Conservation (phyloP, 768 basidiomycete genomes). For the Sporobolomyces phaffii region DNA sequence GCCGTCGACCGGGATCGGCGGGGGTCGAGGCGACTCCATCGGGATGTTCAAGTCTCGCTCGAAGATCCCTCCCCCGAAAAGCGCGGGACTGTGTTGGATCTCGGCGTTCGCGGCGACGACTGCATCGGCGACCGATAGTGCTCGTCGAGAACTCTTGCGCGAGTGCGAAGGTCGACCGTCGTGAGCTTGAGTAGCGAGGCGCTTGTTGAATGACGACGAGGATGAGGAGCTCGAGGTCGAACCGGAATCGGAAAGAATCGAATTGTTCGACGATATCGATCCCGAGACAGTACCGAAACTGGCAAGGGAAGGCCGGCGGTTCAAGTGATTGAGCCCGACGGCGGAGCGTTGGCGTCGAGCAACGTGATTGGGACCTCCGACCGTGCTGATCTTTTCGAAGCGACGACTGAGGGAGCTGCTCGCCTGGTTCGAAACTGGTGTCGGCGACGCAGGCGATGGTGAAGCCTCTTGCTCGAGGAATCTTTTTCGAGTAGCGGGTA, state of each 20-base stretch:
- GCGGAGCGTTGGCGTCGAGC: constrained; percentile 25
- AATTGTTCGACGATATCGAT: background rate
- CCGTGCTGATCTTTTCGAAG: constrained; percentile 17
- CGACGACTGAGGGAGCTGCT: constrained; percentile 18
- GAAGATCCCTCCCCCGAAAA: background rate
- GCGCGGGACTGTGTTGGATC: background rate
- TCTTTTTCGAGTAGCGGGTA: constrained; percentile 32
- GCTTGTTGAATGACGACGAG: constrained; percentile 22
- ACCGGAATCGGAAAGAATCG: background rate
- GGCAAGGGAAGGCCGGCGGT: constrained; percentile 9
- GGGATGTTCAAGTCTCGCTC: constrained; percentile 26
- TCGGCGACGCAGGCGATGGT: background rate
- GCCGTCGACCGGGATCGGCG: constrained; percentile 1
- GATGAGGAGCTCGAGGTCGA: background rate
- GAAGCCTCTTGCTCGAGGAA: constrained; percentile 33
- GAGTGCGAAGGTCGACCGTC: constrained; percentile 30
- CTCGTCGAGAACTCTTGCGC: constrained; percentile 11
- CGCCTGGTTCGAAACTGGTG: too few relatives aligned
- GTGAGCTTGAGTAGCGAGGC: constrained; percentile 28
- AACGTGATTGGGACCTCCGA: constrained; percentile 5
- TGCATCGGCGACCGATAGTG: constrained; percentile 35
- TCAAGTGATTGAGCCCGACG: constrained; percentile 14
- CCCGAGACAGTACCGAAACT: background rate
- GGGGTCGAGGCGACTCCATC: constrained; percentile 24
- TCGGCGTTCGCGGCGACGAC: background rate